Base-by-base conservation (phyloP, 1,284 basidiomycete genomes). In the Ustilago shanxiensis region DNA sequence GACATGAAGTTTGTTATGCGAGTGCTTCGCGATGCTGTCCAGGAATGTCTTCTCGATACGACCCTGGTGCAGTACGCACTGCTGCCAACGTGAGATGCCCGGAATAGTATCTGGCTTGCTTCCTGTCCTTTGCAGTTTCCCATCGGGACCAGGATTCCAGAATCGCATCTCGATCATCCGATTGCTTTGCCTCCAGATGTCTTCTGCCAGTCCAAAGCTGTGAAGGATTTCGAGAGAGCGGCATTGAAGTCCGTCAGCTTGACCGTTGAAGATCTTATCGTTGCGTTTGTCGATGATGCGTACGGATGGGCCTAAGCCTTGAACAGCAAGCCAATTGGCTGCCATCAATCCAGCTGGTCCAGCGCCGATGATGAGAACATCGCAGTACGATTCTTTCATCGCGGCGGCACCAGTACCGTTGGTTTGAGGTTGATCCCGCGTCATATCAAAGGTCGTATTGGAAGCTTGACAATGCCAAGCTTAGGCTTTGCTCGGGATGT, bases 341-440 rank as follows among this genome's bases (percentile, higher is more conserved):
- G 61, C 60, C 70, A 72, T 67, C 4, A 67, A 41, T 11, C 70
- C 70, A 29, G 66, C 64, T 20, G 61, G 59, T 37, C 85, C 83
- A 24, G 81, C 81, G 47, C 85, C 83, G 41, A 86, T 77, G 65
- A 91, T 85, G 66, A 91, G 87, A 35, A 91, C 89, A 79, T 91
- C 90, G 47, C 69, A 72, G 68, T 66, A 56, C 35, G 68, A 71
- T 18, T 71, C 68, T 24, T 71, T 71, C 54, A 65, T 59, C 31
- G 31, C 31, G 11, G 39, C n/a, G 41, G 31, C 35, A 50, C 28
- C 44, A 35, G 51, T 51, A 41, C 29, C 13, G 14, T 37, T 37
- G 35, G 7, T 18, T 9, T 39, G 37, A 14, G 14, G n/a, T 29
- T 61, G 57, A 9, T 31, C 44, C 41, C 29, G 31, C n/a, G 60